phyloP scores from a whole-genome alignment of 768 basidiomycete genomes.

The Hygrocybe coccinea region DNA sequence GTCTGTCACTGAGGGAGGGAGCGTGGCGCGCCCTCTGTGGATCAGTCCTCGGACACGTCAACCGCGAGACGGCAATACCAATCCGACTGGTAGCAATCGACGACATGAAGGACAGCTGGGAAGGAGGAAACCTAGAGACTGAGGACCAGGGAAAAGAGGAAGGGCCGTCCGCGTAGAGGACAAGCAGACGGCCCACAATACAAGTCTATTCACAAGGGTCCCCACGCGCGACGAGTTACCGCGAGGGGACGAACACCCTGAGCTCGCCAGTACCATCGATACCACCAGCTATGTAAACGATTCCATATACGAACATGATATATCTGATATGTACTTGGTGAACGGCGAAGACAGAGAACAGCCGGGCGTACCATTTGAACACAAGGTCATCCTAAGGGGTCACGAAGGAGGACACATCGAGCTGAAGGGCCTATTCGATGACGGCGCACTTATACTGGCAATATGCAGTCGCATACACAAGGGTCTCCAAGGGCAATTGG shows the following conservation, averaged over 20 bases:
- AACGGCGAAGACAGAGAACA: not conserved
- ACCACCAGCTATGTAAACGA: too few species aligned
- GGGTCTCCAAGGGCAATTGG: slow-evolving; percentile 11
- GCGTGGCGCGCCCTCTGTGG: not conserved
- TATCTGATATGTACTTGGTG: too few species aligned
- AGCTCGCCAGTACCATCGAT: too few species aligned
- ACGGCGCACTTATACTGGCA: slow-evolving; percentile 21
- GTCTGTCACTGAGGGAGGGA: not conserved
- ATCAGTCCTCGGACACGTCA: not conserved
- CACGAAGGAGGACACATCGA: not conserved
- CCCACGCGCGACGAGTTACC: too few species aligned
- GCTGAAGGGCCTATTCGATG: slow-evolving; percentile 15
- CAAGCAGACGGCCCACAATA: not conserved
- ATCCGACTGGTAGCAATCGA: not conserved
- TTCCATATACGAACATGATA: too few species aligned
- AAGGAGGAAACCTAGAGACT: not conserved
- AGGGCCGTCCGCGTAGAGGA: slow-evolving; percentile 20
- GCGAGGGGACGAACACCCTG: too few species aligned
- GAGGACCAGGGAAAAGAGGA: slow-evolving; percentile 18
- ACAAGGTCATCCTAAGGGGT: not conserved
- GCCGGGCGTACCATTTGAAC: not conserved
- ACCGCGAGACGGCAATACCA: not conserved
- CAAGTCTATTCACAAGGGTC: not conserved
- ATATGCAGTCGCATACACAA: slow-evolving; percentile 14
- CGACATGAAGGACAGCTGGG: not conserved